Conservation (phyloP, 2,329 filamentous ascomycete species). For the Botrytis medusae region DNA sequence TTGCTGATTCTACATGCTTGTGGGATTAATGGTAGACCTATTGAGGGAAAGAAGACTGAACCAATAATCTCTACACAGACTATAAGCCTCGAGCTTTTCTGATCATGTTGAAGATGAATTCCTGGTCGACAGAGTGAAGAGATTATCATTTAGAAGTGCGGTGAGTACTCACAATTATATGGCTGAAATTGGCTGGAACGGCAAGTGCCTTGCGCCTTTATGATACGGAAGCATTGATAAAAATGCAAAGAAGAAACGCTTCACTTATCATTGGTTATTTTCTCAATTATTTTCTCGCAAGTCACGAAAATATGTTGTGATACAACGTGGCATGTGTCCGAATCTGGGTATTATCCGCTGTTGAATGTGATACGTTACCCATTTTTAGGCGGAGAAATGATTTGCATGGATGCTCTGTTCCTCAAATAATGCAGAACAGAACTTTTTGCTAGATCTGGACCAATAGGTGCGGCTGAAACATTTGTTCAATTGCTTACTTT, state of each 20-base stretch:
- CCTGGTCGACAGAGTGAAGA: neutral
- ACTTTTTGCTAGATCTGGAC: neutral
- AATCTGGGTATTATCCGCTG: slow-evolving; percentile 3
- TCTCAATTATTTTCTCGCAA: neutral
- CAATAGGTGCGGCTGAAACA: slow-evolving; percentile 8
- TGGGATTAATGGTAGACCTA: neutral
- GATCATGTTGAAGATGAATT: neutral
- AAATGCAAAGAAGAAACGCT: slow-evolving; percentile 1
- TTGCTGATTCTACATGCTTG: neutral
- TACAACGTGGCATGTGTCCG: neutral
- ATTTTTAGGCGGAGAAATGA: neutral
- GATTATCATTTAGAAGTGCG: neutral
- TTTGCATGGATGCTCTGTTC: neutral
- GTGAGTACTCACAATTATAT: neutral
- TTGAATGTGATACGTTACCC: slow-evolving; percentile 12
- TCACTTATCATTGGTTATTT: neutral
- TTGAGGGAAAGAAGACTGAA: neutral
- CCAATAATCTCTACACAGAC: neutral
- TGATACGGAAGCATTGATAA: neutral
- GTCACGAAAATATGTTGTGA: neutral
- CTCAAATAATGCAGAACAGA: neutral
- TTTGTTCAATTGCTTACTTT: neutral
- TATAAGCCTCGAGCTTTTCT: neutral
- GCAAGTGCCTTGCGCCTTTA: slow-evolving; percentile 14
- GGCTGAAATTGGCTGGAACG: slow-evolving; percentile 2